phyloP scores from a whole-genome alignment of 345 rosid species.

The Microthlaspi erraticum region DNA sequence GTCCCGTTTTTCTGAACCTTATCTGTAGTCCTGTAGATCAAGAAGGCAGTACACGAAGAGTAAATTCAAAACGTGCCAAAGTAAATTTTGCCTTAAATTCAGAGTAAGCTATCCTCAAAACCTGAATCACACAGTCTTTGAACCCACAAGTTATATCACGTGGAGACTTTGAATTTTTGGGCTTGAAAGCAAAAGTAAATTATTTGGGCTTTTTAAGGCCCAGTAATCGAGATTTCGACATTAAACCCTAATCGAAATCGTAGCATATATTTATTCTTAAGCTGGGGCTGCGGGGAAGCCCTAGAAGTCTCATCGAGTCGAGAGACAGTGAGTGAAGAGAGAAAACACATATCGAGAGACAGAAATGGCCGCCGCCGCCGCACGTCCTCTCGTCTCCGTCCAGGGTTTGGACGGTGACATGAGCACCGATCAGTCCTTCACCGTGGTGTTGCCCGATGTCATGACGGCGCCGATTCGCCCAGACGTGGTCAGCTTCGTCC shows the following conservation, averaged over 20 bases:
- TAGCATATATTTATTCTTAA: slow-evolving; percentile 38
- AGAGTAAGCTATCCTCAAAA: too few relatives aligned
- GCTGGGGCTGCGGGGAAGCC: slow-evolving; percentile 7
- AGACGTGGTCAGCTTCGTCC: slow-evolving; percentile 77
- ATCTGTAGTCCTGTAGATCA: too few relatives aligned
- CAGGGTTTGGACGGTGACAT: slow-evolving; percentile 80
- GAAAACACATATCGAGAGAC: slow-evolving; percentile 1
- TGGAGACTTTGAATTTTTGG: too few relatives aligned
- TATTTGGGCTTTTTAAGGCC: slow-evolving; percentile 13
- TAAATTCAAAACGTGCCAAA: too few relatives aligned
- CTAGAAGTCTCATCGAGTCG: slow-evolving; percentile 19
- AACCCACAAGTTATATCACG: too few relatives aligned
- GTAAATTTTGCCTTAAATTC: too few relatives aligned
- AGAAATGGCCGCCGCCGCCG: slow-evolving; percentile 71
- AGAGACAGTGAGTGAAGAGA: slow-evolving; percentile 33
- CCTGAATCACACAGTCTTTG: too few relatives aligned
- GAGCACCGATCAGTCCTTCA: slow-evolving; percentile 66
- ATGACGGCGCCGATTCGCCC: slow-evolving; percentile 87
- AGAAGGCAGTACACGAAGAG: too few relatives aligned
- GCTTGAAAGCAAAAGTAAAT: not conserved
- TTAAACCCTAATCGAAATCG: slow-evolving; percentile 37
- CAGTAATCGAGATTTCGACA: not conserved
- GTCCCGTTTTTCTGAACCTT: too few relatives aligned
- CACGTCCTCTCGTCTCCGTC: slow-evolving; percentile 74
- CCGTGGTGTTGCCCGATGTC: slow-evolving; percentile 73